Base-by-base conservation (phyloP, 768 basidiomycete species). In the Tulasnella sp. region DNA sequence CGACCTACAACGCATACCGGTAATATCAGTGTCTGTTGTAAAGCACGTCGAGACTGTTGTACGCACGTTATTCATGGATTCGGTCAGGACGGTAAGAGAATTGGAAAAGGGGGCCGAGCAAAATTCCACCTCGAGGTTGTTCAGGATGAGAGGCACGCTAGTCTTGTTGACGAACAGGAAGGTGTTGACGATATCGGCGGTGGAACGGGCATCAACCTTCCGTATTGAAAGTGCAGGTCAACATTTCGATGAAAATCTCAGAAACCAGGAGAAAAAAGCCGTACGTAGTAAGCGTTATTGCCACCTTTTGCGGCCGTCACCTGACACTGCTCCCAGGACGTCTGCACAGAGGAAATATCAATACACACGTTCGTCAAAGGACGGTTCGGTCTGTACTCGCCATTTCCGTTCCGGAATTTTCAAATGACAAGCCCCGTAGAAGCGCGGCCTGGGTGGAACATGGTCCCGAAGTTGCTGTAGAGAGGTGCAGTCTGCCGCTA, bases 311-410 rank as follows among this genome's bases (percentile, higher is more conserved):
- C 78, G 21, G 73, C 76, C 5, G 34, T 71, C 27, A 21, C 78
- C 38, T 79, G 78, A 46, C 78, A 79, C 38, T 44, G 39, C 39
- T 79, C 71, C 78, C 68, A 72, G 42, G 39, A 48, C 56, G 78
- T 73, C 78, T 79, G 40, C 6, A 36, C 38, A 56, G 34, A 48
- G 6, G 27, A 31, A 58, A 3, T 19, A 1, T 40, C 24, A 31
- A 27, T 58, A 48, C 1, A 1, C 48, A 16, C 21, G 44, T 10
- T n/a, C n/a, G 52, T 18, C 0, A 3, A 75, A 44, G 16, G 16
- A 40, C 44, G 31, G 44, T 27, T 34, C n/a, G 34, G 38, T 48
- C 6, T 56, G n/a, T 71, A 44, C 76, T 56, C 76, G 58, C 76
- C 76, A 71, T 0, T 52, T 77, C 58, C 76, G 21, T 40, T 39